Conservation (phyloP, 192 early-diverging fungal genomes). For the Backusella westeae region DNA sequence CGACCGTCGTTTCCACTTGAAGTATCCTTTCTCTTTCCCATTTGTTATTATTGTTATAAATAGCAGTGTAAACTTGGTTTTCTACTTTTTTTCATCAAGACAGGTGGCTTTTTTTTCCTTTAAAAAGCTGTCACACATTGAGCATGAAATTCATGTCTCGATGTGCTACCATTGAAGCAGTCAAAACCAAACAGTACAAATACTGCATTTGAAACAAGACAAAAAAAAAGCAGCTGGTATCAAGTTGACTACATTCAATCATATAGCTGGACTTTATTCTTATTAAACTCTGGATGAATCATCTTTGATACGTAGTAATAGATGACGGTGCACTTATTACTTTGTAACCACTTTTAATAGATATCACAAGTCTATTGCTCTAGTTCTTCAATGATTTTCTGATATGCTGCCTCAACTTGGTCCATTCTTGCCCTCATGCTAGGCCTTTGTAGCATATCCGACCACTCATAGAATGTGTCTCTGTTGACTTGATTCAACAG, state of each 20-base stretch:
- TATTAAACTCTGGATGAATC: no score
- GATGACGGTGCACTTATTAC: no score
- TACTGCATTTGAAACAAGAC: no score
- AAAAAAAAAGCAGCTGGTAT: no score
- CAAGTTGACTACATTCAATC: no score
- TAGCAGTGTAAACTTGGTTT: neutral
- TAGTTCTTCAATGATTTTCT: neutral
- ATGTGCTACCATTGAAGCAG: no score
- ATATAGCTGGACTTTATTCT: no score
- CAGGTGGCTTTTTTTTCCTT: conserved; percentile 4
- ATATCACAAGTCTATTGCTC: neutral
- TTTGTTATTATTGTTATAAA: neutral
- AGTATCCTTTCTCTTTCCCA: conserved; percentile 11
- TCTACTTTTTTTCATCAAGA: conserved; percentile 2
- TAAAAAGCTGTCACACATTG: neutral
- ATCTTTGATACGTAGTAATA: no score
- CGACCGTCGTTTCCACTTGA: neutral
- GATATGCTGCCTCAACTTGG: neutral
- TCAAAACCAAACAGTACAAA: no score
- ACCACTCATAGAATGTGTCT: neutral
- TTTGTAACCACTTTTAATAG: no score
- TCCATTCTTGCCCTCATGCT: conserved; percentile 7
- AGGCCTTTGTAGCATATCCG: neutral
- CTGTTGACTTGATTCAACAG: neutral
- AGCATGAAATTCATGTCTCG: neutral